These are phyloP conservation scores for Colletotrichum euphorbiae DNA, from an alignment of 2,329 filamentous ascomycete genomes.

Conservation along the genomic window DNA sequence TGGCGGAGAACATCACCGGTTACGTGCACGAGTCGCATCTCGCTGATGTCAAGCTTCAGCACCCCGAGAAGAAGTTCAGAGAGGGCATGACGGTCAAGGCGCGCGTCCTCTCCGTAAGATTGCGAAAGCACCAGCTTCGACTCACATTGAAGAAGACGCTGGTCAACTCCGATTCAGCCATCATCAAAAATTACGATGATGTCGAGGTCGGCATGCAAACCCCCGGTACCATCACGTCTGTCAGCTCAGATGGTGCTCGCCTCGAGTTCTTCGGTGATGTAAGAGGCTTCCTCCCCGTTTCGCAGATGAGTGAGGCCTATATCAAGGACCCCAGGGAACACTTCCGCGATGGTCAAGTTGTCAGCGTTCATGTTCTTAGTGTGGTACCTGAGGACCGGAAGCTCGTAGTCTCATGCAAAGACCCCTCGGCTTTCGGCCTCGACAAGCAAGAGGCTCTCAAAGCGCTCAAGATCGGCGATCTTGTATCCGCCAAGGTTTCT, in stretches of 20 bases:
- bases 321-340: slow-evolving; percentile 91
- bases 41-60: slow-evolving; percentile 86
- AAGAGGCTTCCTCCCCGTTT: slow-evolving; percentile 88
- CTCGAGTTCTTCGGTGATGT: slow-evolving; percentile 92
- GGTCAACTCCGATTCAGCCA: slow-evolving; percentile 86
- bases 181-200: slow-evolving; percentile 82
- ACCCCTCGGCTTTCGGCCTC: slow-evolving; percentile 79
- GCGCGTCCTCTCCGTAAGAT: slow-evolving; percentile 83
- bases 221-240: slow-evolving; percentile 87
- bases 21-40: slow-evolving; percentile 90
- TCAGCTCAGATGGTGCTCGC: slow-evolving; percentile 82
- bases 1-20: slow-evolving; percentile 90
- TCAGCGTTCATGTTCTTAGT: slow-evolving; percentile 88
- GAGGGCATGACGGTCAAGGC: slow-evolving; percentile 87
- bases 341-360: slow-evolving; percentile 90
- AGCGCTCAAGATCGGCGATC: slow-evolving; percentile 76
- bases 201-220: slow-evolving; percentile 80
- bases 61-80: slow-evolving; percentile 96
- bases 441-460: slow-evolving; percentile 83
- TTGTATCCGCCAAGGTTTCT: slow-evolving; percentile 83
- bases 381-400: slow-evolving; percentile 78
- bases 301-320: slow-evolving; percentile 98
- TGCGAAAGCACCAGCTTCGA: slow-evolving; percentile 80
- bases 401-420: slow-evolving; percentile 92
- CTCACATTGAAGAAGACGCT: slow-evolving; percentile 95